Evolutionary conservation across 306 rosid species (phyloP).

Genomic region (Neltuma alba): DNA sequence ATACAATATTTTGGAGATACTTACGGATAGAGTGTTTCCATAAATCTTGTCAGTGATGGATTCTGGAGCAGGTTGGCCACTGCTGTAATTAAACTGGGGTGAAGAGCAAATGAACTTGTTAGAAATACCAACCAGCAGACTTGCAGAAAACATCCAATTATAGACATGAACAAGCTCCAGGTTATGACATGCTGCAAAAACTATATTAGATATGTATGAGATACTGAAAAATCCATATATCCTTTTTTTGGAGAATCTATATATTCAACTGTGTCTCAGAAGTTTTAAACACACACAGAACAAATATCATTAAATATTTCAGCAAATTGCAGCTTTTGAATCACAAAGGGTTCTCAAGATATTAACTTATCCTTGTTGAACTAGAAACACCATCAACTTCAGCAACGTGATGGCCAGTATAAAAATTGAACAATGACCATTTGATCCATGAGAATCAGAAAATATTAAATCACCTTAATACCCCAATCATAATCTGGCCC

Average conservation of each 20-base stretch:
- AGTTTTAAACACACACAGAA: neutral
- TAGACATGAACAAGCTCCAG: conserved; percentile 11
- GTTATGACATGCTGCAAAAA: neutral
- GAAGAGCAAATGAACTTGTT: conserved; percentile 37
- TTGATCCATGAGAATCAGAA: conserved; percentile 20
- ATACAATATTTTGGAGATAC: conserved; percentile 38
- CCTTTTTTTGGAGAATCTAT: neutral
- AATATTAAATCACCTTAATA: conserved; percentile 73
- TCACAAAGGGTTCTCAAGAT: conserved; percentile 20
- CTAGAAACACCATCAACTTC: conserved; percentile 5
- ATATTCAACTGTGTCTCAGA: neutral
- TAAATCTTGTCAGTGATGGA: conserved; percentile 96
- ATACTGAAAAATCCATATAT: conserved; percentile 13
- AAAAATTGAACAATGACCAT: conserved; percentile 28
- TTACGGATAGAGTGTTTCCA: conserved; percentile 95
- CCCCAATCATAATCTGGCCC: conserved; percentile 99
- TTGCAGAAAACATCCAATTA: conserved; percentile 16
- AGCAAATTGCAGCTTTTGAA: conserved; percentile 23
- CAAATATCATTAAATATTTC: conserved; percentile 4
- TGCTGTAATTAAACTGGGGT: conserved; percentile 86
- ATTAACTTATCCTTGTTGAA: neutral
- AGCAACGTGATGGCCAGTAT: conserved; percentile 5
- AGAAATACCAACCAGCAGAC: conserved; percentile 34
- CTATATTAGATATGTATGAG: neutral
- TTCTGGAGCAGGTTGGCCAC: conserved; percentile 99